A percentile compares a stretch with the other conserved stretches of the same genome.
phyloP scores from a whole-genome alignment of 345 rosid genomes.

The Clausena lansium region DNA sequence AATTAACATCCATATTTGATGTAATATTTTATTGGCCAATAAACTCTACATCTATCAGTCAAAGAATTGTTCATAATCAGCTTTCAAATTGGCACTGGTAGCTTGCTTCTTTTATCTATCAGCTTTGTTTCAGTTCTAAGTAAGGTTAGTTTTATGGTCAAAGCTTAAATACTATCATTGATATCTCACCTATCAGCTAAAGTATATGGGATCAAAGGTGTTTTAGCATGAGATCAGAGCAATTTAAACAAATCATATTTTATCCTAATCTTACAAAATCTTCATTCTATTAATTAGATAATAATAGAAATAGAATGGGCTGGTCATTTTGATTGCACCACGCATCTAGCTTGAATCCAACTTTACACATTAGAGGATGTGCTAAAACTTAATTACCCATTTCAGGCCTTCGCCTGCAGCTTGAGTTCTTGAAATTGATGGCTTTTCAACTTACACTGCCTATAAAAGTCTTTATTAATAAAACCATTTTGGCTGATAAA shows the following conservation, averaged over 20 bases:
- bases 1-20: neutral
- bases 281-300: no score
- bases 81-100: no score
- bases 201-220: neutral
- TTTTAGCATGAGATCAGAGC: neutral
- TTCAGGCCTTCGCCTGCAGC: neutral
- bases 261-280: neutral
- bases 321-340: neutral
- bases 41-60: neutral
- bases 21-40: neutral
- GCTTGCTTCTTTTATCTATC: no score
- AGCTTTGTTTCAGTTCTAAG: no score
- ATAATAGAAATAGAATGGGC: neutral
- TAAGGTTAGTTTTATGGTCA: neutral
- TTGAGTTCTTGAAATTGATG: neutral
- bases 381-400: neutral
- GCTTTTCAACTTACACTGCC: neutral
- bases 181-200: neutral
- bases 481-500: neutral
- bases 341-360: neutral
- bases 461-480: neutral
- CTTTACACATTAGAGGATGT: neutral
- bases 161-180: neutral
- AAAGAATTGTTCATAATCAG: no score
- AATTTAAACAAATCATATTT: no score